phyloP scores from a whole-genome alignment of 2,329 filamentous ascomycete species.

The Fusarium zealandicum region DNA sequence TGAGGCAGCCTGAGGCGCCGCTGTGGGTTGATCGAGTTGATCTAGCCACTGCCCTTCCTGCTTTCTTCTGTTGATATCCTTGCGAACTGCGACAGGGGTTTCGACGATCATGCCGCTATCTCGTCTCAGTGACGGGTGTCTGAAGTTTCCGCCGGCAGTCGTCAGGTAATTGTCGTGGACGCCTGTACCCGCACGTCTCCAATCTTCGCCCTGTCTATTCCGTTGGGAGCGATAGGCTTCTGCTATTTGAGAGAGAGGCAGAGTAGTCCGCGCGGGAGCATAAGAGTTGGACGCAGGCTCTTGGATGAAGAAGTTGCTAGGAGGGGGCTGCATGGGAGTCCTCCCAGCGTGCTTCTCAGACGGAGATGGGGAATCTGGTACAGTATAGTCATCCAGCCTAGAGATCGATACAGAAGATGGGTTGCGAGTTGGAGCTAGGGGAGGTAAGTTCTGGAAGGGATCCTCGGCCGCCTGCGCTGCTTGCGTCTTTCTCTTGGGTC shows the following conservation, averaged over 20 bases:
- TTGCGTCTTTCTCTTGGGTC: not conserved
- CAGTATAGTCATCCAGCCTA: too few relatives aligned
- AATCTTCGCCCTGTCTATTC: not conserved
- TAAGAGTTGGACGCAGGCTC: too few relatives aligned
- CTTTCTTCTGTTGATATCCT: not conserved
- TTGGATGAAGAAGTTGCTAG: too few relatives aligned
- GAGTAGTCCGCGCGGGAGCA: too few relatives aligned
- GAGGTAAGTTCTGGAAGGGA: not conserved
- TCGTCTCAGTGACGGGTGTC: conserved; percentile 17
- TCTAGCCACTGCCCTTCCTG: not conserved
- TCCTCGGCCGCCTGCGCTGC: not conserved
- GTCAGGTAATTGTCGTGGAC: conserved; percentile 12
- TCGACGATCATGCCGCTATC: conserved; percentile 3
- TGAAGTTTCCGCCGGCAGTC: not conserved
- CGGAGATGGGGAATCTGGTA: too few relatives aligned
- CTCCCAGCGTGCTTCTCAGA: too few relatives aligned
- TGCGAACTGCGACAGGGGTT: conserved; percentile 3
- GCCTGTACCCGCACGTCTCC: conserved; percentile 1
- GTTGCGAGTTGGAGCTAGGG: too few relatives aligned
- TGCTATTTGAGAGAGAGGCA: too few relatives aligned
- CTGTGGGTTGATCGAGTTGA: not conserved
- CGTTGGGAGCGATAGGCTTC: too few relatives aligned
- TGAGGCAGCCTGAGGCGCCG: not conserved
- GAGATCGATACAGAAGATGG: too few relatives aligned
- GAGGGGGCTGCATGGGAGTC: too few relatives aligned